Base-by-base conservation (phyloP, 495 filamentous ascomycete species). In the Daldinia loculata region DNA sequence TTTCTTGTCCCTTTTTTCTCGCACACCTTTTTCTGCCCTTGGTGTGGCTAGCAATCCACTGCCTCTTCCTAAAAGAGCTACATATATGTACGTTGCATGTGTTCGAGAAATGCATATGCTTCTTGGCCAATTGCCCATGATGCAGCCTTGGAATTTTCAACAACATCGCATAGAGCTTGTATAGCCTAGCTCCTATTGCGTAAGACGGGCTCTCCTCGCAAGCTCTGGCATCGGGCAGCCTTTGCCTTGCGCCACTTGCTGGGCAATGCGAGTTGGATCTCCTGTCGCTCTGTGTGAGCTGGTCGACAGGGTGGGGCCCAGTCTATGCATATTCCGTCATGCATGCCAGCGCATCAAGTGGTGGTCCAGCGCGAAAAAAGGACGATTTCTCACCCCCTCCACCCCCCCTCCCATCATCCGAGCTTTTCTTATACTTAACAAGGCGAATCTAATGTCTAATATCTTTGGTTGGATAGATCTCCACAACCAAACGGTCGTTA, bases 281-380 rank as follows among this genome's bases (percentile, higher is more conserved):
- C 51, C 57, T 71, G 63, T 73, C 65, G 73, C 74, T 74, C 61
- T 65, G 67, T 70, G 56, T 70, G 75, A 77, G 75, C 75, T 77
- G 75, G 75, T 77, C 74, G 70, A 71, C 75, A 76, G 71, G 81
- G 82, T 84, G 82, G 82, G 65, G 78, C 79, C 82, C 80, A 75
- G 79, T 78, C 81, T 78, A 75, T 85, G 82, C 83, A 84, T 84
- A 82, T 84, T 79, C 83, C 82, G 82, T 83, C 82, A 85, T 85
- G 83, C 83, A 85, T 85, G 83, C 83, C 83, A 85, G 80, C 83
- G 81, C 83, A 85, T 85, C 83, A 85, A 82, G 75, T 78, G 77
- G 76, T 79, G 79, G 79, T 71, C 81, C 77, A 80, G 81, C 82
- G 78, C 80, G 77, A 81, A 79, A 80, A 74, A 74, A 66, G 68